These are phyloP conservation scores for Globisporangium perplexum DNA, from an alignment of 352 stramenopile species.

Conservation along the genomic window DNA sequence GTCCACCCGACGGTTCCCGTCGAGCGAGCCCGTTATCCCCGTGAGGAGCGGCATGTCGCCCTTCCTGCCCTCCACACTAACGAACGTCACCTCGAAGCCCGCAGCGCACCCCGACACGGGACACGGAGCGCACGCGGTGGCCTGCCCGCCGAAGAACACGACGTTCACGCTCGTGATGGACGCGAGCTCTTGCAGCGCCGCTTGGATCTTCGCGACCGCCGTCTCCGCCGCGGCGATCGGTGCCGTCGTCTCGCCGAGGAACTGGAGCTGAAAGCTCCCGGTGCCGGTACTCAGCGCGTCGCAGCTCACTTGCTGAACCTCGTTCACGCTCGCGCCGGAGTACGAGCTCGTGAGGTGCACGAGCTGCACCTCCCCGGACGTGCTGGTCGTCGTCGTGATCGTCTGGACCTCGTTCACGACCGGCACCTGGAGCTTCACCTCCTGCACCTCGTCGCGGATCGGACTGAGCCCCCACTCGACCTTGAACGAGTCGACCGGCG, in stretches of 20 bases:
- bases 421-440: conserved; percentile 51
- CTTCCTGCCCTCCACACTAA: conserved; percentile 56
- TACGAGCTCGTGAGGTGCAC: conserved; percentile 84
- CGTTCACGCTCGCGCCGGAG: conserved; percentile 32
- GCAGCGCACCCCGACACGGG: conserved; percentile 35
- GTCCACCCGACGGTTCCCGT: conserved; percentile 88
- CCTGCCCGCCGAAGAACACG: conserved; percentile 40
- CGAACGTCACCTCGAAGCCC: conserved; percentile 89
- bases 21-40: conserved; percentile 79
- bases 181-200: conserved; percentile 86
- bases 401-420: conserved; percentile 68
- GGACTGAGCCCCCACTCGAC: conserved; percentile 86
- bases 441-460: conserved; percentile 81
- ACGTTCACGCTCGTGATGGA: conserved; percentile 86
- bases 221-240: conserved; percentile 84
- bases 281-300: conserved; percentile 69
- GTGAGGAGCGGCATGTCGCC: conserved; percentile 89
- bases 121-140: conserved; percentile 74
- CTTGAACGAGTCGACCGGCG: conserved; percentile 83
- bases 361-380: conserved; percentile 85
- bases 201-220: conserved; percentile 63
- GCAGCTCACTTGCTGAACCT: conserved; percentile 91
- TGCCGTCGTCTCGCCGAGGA: conserved; percentile 85
- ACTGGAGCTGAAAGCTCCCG: conserved; percentile 84
- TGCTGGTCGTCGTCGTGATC: conserved; percentile 67